Evolutionary conservation across 371 early-diverging fungal genomes (phyloP), one percentile per base, ranked within the genome.

Genomic region (Rhizopus arrhizus): DNA sequence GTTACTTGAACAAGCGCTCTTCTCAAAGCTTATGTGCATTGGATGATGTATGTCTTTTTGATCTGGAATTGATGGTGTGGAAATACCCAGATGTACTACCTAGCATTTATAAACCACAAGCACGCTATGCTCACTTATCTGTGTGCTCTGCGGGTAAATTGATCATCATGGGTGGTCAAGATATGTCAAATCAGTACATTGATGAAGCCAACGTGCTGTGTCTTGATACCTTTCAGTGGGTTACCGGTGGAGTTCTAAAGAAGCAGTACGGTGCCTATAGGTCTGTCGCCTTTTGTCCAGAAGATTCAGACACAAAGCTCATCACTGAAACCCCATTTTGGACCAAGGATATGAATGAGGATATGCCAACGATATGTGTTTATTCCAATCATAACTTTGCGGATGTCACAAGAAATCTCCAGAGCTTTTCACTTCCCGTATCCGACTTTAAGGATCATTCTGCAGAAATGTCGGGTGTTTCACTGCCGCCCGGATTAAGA

Each of bases 301-400:
- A 59, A 1, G 32, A 29, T 4, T 38, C 56, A 10, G 57, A 65
- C 36, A 59, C 55, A 1, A 56, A 43, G 0, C 34, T 55, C 15
- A 59, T 57, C 53, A 10, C 61, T 4, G 34, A 56, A 12, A 47
- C 51, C 4, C 63, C 70, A 12, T 69, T 69, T 48, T 69, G 70
- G 70, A 61, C 57, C n/a, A 34, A 36, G 6, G 56, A 52, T 1
- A 53, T 22, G 15, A 50, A 59, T 5, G 50, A 61, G 7, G 43
- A 58, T 32, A n/a, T 42, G 12, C 65, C 13, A 6, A 73, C 83
- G 4, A 62, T 83, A 35, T 87, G 85, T 53, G 77, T 91, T 38
- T 91, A 91, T 68, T 89, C 90, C 56, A 91, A 91, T 72, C 89
- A 90, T 70, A 91, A 91, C 69, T 91, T 91, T 61, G 82, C 86